These are phyloP conservation scores for Pseudocercospora fuligena DNA, from an alignment of 2,329 filamentous ascomycete genomes.

Conservation along the genomic window DNA sequence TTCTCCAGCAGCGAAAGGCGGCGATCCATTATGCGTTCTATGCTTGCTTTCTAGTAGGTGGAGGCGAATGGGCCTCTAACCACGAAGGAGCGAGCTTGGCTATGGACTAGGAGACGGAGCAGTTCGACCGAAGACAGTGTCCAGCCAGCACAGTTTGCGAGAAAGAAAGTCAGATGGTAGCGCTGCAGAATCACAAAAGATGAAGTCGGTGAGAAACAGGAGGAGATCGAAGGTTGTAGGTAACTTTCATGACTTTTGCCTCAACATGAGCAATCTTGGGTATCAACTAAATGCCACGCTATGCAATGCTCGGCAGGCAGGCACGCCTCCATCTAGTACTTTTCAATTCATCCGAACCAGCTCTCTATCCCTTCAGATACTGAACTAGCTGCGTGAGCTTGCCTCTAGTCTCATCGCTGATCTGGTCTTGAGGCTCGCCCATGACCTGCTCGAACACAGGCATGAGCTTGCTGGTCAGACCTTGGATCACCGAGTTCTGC, in stretches of 20 bases:
- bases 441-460: constrained; percentile 76
- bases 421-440: constrained; percentile 72
- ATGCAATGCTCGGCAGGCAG: constrained; percentile 12
- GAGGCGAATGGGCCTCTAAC: too few relatives aligned
- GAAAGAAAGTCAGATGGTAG: not conserved
- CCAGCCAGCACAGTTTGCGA: too few relatives aligned
- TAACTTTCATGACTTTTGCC: constrained; percentile 1
- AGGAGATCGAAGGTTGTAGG: not conserved
- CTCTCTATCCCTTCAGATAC: constrained; percentile 38
- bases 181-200: not conserved
- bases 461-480: constrained; percentile 71
- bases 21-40: not conserved
- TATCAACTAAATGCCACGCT: constrained; percentile 9
- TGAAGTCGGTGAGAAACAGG: not conserved
- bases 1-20: not conserved
- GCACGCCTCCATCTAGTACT: not conserved
- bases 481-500: constrained; percentile 70
- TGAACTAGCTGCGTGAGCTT: constrained; percentile 69
- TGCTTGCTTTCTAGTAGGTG: not conserved
- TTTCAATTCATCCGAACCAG: constrained; percentile 5
- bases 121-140: too few relatives aligned
- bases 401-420: constrained; percentile 71
- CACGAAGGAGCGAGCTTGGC: too few relatives aligned
- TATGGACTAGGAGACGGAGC: too few relatives aligned
- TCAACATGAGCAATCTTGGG: constrained; percentile 5